phyloP scores from a whole-genome alignment of 2,329 filamentous ascomycete genomes.

The Leptographium galeiforme region DNA sequence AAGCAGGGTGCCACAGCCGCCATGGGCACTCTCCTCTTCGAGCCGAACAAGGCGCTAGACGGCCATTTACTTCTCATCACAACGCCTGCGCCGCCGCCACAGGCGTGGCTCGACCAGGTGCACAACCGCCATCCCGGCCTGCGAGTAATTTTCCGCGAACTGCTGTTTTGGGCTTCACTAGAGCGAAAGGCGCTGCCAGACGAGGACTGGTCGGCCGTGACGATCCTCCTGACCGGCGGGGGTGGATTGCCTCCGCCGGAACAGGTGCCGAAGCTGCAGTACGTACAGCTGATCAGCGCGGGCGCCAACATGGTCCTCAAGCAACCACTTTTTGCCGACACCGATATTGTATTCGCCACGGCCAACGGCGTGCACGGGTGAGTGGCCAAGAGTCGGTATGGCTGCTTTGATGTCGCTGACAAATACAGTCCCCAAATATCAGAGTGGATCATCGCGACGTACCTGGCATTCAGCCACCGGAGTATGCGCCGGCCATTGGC shows the following conservation, averaged over 20 bases:
- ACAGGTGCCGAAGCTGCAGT: slow-evolving; percentile 32
- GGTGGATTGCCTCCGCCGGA: slow-evolving; percentile 25
- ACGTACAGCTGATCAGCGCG: slow-evolving; percentile 40
- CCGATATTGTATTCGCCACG: slow-evolving; percentile 36
- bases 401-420: neutral
- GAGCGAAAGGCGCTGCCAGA: slow-evolving; percentile 9
- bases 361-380: slow-evolving; percentile 46
- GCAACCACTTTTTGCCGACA: slow-evolving; percentile 34
- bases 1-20: neutral
- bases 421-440: slow-evolving; percentile 37
- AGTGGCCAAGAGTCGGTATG: slow-evolving; percentile 9
- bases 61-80: slow-evolving; percentile 36
- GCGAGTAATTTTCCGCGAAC: slow-evolving; percentile 20
- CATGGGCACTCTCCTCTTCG: neutral
- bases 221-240: slow-evolving; percentile 20
- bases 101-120: slow-evolving; percentile 22
- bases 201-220: slow-evolving; percentile 33
- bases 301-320: slow-evolving; percentile 37
- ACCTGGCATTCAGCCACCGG: slow-evolving; percentile 32
- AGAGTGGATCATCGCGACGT: slow-evolving; percentile 42
- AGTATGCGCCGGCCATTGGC: slow-evolving; percentile 17
- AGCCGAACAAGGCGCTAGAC: slow-evolving; percentile 23
- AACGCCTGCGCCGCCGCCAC: slow-evolving; percentile 18
- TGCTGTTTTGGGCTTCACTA: slow-evolving; percentile 17
- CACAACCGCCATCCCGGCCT: slow-evolving; percentile 29